Evolutionary conservation across 1,284 basidiomycete genomes (phyloP).

Genomic region (Rhodofomes roseus): DNA sequence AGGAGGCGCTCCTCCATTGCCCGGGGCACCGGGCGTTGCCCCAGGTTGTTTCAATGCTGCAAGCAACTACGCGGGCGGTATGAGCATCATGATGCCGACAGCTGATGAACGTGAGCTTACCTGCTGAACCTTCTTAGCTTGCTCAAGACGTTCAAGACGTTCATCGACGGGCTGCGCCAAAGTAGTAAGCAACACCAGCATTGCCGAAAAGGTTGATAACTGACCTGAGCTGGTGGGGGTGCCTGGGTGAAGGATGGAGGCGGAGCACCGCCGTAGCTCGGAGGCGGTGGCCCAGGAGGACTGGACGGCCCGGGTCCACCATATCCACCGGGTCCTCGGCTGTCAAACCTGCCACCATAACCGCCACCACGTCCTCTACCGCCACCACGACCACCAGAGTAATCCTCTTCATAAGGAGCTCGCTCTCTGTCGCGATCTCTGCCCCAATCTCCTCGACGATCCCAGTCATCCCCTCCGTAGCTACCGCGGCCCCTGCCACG

Average conservation of each 20-base stretch:
- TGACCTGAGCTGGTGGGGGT: constrained; percentile 25
- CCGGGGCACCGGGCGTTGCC: constrained; percentile 20
- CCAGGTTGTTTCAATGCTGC: constrained; percentile 73
- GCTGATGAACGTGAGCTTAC: constrained; percentile 27
- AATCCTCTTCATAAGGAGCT: constrained; percentile 43
- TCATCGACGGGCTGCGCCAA: constrained; percentile 48
- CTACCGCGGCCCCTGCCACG: constrained; percentile 29
- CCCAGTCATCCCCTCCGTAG: constrained; percentile 33
- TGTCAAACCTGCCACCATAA: constrained; percentile 30
- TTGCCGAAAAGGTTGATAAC: constrained; percentile 5
- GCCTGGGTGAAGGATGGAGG: constrained; percentile 25
- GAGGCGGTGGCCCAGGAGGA: constrained; percentile 20
- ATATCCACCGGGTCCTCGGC: constrained; percentile 30
- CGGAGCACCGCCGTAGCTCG: constrained; percentile 28
- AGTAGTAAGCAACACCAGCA: background rate
- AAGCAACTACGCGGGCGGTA: constrained; percentile 41
- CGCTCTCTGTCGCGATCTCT: constrained; percentile 45
- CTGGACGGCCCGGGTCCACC: constrained; percentile 24
- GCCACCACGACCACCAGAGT: constrained; percentile 23
- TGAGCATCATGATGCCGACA: constrained; percentile 3
- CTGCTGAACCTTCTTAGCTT: constrained; percentile 79
- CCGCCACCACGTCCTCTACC: constrained; percentile 32
- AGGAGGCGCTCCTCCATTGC: constrained; percentile 23
- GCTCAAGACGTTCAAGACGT: constrained; percentile 75
- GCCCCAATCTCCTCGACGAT: constrained; percentile 42